Evolutionary conservation across 75 land plant species (phyloP).

Genomic region (Adiantum capillusveneris): DNA sequence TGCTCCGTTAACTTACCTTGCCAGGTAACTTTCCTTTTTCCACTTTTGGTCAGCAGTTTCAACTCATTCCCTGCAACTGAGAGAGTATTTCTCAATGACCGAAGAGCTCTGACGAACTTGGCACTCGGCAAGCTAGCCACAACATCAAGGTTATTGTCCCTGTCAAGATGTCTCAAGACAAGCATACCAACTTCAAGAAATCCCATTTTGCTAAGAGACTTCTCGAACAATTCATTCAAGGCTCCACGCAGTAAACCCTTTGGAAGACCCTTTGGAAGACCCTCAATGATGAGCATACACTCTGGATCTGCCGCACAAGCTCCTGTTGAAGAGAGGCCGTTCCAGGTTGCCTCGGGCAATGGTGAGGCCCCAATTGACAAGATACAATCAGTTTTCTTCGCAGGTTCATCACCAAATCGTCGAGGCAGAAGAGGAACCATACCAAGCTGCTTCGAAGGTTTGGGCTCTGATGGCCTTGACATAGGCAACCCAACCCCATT

Average conservation of each 20-base stretch:
- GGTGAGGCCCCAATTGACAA: slow-evolving; percentile 2
- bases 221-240: slow-evolving; percentile 13
- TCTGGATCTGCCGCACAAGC: neutral
- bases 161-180: slow-evolving; percentile 5
- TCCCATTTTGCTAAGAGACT: slow-evolving; percentile 3
- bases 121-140: neutral
- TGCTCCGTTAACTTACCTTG: neutral
- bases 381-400: slow-evolving; percentile 3
- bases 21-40: neutral
- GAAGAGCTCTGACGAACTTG: neutral
- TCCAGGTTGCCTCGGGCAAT: neutral
- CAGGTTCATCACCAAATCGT: slow-evolving; percentile 5
- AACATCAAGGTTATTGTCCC: neutral
- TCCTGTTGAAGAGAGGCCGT: neutral
- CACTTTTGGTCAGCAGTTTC: neutral
- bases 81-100: neutral
- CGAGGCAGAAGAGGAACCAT: neutral
- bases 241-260: neutral
- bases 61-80: neutral
- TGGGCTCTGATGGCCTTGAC: neutral
- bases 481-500: neutral
- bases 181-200: slow-evolving; percentile 9
- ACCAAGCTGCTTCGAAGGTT: neutral
- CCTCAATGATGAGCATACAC: slow-evolving; percentile 6
- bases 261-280: neutral